Base-by-base conservation (phyloP, 805 yeast genomes). In the Nakazawaea ambrosiae region DNA sequence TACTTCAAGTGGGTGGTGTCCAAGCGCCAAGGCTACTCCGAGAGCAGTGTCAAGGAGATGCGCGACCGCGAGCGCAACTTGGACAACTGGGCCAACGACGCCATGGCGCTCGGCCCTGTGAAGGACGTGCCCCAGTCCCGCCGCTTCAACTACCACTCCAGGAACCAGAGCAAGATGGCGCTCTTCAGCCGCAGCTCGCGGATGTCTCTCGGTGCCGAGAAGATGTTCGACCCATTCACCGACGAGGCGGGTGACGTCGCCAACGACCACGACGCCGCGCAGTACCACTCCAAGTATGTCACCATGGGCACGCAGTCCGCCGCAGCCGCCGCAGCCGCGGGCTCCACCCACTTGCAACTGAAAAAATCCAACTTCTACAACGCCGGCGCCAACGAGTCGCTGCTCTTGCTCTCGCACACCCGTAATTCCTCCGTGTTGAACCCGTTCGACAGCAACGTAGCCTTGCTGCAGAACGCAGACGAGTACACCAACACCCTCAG, bases 1-100 rank as follows among this genome's bases (percentile, higher is more conserved):
- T 86, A 88, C 55, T 92, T 81, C 68, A 78, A 82, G 49, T 90
- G 96, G 95, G 60, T 76, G 41, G 61, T 90, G 15, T 70, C 96
- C 8, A 74, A 77, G 30, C 68, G 60, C 25, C 96, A 88, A 61
- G 97, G 97, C 44, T 92, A 92, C 3, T 73, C 71, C 43, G 63
- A 62, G 20, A 63, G 79, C 34, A 73, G 76, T 42, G 66, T 71
- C 44, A 76, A 74, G 50, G 68, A 73, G 29, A 71, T 81, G 80
- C 68, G 66, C 17, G 68, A 70, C 43, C 76, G 89, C 49, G 75
- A 75, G 33, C 70, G 76, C 34, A 73, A 73, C 42, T 76, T 86
- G 45, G 97, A 90, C 49, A 73, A 75, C 47, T 92, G 97, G 97
- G 79, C 89, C 4, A 83, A 84, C 46, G 66, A 73, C 5, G 10